phyloP scores from a whole-genome alignment of 768 basidiomycete species.

The Lactarius sp. region DNA sequence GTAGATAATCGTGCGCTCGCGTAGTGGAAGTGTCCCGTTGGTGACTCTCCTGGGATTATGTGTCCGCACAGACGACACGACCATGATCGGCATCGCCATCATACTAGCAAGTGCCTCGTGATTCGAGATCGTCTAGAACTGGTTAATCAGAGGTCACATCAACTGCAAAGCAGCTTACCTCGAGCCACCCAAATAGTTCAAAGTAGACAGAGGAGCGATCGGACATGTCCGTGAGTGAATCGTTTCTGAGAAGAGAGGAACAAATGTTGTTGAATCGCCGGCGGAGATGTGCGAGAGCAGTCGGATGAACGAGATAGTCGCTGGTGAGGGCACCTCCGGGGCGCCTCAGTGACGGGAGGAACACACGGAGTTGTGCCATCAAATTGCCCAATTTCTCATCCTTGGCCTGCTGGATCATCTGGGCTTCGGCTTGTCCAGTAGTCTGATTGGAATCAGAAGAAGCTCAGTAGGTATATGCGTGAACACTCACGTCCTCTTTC shows the following conservation, averaged over 20 bases:
- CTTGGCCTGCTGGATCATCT: slow-evolving; percentile 62
- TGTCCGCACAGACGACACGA: slow-evolving; percentile 61
- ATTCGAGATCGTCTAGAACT: slow-evolving; percentile 79
- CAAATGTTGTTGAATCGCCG: slow-evolving; percentile 86
- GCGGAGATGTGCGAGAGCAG: slow-evolving; percentile 85
- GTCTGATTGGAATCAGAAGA: slow-evolving; percentile 41
- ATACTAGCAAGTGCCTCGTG: slow-evolving; percentile 92
- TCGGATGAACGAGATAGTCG: slow-evolving; percentile 91
- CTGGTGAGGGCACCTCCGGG: slow-evolving; percentile 72
- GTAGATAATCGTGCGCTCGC: slow-evolving; percentile 81
- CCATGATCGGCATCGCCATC: slow-evolving; percentile 98
- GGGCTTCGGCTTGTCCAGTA: slow-evolving; percentile 75
- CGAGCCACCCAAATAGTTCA: slow-evolving; percentile 87
- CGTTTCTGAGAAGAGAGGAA: slow-evolving; percentile 81
- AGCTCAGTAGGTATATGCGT: slow-evolving; percentile 1
- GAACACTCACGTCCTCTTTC: slow-evolving; percentile 72
- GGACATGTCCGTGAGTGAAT: slow-evolving; percentile 92
- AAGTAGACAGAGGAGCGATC: slow-evolving; percentile 82
- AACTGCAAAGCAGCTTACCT: slow-evolving; percentile 44
- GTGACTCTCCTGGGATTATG: slow-evolving; percentile 52
- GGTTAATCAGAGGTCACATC: neutral
- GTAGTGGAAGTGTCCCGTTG: slow-evolving; percentile 46
- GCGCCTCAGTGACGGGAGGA: slow-evolving; percentile 77
- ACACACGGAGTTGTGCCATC: slow-evolving; percentile 69
- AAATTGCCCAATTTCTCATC: slow-evolving; percentile 70